Evolutionary conservation across 495 filamentous ascomycete species (phyloP), one percentile per base, ranked within the genome.

Genomic region (Daldinia childiae): DNA sequence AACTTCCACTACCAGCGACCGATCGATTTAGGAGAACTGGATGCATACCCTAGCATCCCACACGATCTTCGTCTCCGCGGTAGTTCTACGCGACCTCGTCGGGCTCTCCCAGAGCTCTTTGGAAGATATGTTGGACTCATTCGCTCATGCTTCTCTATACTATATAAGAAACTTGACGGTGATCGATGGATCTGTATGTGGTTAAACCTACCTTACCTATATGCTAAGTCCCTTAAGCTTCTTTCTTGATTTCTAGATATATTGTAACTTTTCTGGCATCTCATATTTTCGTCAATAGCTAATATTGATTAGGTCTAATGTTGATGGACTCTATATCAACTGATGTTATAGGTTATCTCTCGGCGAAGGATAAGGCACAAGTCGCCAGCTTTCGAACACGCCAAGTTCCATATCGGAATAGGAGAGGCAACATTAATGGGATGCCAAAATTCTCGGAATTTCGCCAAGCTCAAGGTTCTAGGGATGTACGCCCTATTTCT

Each of bases 1-100:
- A 65, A 50, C 50, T 29, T 64, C n/a, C 62, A 55, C n/a, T 64
- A 64, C 19, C 62, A 64, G 21, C 54, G 48, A 26, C 50, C 62
- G 14, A 64, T 64, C 27, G 51, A 64, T 21, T 45, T 64, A 32
- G 62, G 62, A 56, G 62, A 56, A 55, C 21, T 30, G 0, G 62
- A 64, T 19, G 4, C 32, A 5, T n/a, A 41, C 6, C 8, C 30
- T 6, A 34, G 19, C 9, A 55, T 54, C 6, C 51, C 62, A 56
- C 41, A 56, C 19, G 6, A 57, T 17, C 34, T 64, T 5, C 43
- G 36, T 29, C 62, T 64, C 32, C 21, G 51, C 24, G 51, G 39
- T 2, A 56, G 26, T 7, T 12, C 38, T 24, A 36, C 19, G 7
- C 34, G 26, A 6, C 51, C 50, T 43, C 48, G 48, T 8, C 34